Conservation (phyloP, 257 asterid species). For the Nicotiana attenuata region DNA sequence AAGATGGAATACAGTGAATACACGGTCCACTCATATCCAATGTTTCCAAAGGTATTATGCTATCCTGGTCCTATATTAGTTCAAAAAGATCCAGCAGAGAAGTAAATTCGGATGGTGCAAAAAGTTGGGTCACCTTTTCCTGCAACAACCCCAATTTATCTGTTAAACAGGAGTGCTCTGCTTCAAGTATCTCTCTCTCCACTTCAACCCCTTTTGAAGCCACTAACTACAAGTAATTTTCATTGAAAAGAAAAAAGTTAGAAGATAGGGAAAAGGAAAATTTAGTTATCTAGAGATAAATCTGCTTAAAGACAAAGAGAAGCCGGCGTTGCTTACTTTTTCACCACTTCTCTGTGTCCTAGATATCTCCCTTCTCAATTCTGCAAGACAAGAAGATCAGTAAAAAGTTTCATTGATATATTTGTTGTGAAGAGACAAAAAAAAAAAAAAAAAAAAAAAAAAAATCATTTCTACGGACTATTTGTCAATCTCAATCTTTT, state of each 20-base stretch:
- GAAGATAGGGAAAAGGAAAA: conserved; percentile 13
- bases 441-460: not conserved
- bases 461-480: not conserved
- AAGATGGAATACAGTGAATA: not conserved
- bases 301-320: conserved; percentile 20
- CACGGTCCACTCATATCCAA: conserved; percentile 1
- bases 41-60: not conserved
- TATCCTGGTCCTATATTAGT: not conserved
- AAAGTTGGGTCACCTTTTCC: conserved; percentile 49
- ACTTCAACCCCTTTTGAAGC: conserved; percentile 74
- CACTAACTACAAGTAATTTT: conserved; percentile 39
- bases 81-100: not conserved
- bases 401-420: not conserved
- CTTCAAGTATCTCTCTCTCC: conserved; percentile 74
- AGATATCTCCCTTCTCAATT: conserved; percentile 60
- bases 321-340: conserved; percentile 46
- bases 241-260: not conserved
- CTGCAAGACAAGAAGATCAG: conserved; percentile 34
- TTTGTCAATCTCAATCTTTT: not conserved
- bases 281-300: conserved; percentile 14
- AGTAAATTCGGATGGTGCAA: not conserved
- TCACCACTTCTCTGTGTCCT: conserved; percentile 39
- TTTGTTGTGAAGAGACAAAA: not conserved
- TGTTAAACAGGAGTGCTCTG: conserved; percentile 68
- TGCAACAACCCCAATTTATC: conserved; percentile 79